Evolutionary conservation across 257 asterid genomes (phyloP).

Genomic region (Mentha longifolia): DNA sequence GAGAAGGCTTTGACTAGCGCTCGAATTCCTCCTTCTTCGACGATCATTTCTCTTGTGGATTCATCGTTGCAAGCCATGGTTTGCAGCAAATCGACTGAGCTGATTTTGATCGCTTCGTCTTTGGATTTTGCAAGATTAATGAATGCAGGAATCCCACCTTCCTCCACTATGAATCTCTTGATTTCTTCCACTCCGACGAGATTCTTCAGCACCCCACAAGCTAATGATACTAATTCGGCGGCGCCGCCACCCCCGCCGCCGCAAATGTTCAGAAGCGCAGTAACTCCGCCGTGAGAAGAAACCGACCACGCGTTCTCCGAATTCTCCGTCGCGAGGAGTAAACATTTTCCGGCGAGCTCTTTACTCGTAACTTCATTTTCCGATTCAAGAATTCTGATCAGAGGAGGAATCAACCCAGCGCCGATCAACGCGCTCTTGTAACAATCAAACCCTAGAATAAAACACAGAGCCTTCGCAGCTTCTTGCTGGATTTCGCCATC

Average conservation of each 20-base stretch:
- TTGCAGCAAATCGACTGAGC: conserved; percentile 72
- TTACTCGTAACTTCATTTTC: conserved; percentile 52
- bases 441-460: conserved; percentile 51
- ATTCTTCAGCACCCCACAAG: conserved; percentile 88
- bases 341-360: conserved; percentile 62
- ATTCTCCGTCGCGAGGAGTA: conserved; percentile 74
- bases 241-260: conserved; percentile 21
- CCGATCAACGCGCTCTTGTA: conserved; percentile 48
- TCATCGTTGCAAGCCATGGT: conserved; percentile 74
- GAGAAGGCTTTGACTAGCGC: conserved; percentile 60
- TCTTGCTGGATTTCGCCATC: conserved; percentile 67
- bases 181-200: conserved; percentile 82
- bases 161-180: conserved; percentile 80
- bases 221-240: conserved; percentile 54
- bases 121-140: conserved; percentile 56
- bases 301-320: conserved; percentile 91
- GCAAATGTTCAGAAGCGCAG: conserved; percentile 71
- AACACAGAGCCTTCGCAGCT: conserved; percentile 54
- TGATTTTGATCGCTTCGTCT: conserved; percentile 60
- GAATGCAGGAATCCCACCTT: conserved; percentile 61
- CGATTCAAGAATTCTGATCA: conserved; percentile 65
- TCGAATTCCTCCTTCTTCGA: conserved; percentile 70
- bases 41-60: conserved; percentile 45
- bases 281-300: conserved; percentile 90
- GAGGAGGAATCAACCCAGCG: conserved; percentile 63